A percentile compares a stretch with the other conserved stretches of the same genome.
phyloP scores from a whole-genome alignment of 139 green algal genomes.

The Closterium sp. region DNA sequence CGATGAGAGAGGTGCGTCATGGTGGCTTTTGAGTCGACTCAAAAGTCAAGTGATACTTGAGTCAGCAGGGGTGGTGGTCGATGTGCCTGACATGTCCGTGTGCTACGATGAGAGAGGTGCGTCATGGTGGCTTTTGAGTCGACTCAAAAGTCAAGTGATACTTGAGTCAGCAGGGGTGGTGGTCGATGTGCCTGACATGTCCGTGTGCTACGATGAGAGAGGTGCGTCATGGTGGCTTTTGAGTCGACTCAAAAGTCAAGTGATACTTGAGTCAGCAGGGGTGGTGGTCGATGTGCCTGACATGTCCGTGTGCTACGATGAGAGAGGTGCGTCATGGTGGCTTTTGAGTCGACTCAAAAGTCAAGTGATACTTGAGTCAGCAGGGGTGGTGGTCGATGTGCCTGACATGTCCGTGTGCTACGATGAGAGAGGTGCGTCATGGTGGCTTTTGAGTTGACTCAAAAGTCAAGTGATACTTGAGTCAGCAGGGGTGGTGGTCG shows the following conservation, averaged over 20 bases:
- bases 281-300: neutral
- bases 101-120: conserved; percentile 16
- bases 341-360: too few species aligned
- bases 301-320: conserved; percentile 8
- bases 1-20: conserved; percentile 1
- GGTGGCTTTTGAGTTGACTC: too few species aligned
- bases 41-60: conserved; percentile 14
- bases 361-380: conserved; percentile 8
- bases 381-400: neutral
- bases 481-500: neutral
- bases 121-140: too few species aligned
- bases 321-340: neutral
- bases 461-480: conserved; percentile 14
- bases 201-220: conserved; percentile 7
- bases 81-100: neutral
- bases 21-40: too few species aligned
- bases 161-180: neutral
- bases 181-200: neutral
- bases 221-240: neutral
- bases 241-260: too few species aligned
- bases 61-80: neutral
- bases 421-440: conserved; percentile 1
- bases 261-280: conserved; percentile 2
- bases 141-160: too few species aligned
- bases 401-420: conserved; percentile 4